Conservation (phyloP, 139 green algal species). For the Chloropicon primus region DNA sequence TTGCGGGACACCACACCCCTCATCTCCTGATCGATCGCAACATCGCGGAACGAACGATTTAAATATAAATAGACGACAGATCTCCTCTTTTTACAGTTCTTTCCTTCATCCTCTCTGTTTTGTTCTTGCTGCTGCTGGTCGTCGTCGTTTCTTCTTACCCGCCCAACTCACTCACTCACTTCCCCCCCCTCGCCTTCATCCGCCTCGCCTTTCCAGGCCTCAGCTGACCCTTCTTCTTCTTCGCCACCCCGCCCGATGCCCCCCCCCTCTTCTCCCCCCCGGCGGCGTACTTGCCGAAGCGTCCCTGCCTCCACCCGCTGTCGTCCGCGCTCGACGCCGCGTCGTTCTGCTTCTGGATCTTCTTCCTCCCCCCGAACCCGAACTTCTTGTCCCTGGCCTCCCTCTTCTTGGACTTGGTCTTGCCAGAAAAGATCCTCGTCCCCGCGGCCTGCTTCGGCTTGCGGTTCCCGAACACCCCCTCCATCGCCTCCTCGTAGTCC, state of each 20-base stretch:
- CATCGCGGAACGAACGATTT: no score
- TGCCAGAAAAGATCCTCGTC: neutral
- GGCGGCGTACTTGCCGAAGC: constrained; percentile 1
- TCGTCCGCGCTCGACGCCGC: neutral
- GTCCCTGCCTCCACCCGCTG: neutral
- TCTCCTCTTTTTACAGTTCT: no score
- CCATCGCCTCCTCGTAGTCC: neutral
- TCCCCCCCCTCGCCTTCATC: neutral
- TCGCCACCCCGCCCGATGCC: neutral
- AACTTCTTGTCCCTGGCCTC: neutral
- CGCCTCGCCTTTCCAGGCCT: neutral
- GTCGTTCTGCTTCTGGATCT: neutral
- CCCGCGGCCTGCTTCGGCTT: neutral
- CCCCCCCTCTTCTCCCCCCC: constrained; percentile 2
- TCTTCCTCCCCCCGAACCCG: neutral
- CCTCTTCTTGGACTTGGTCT: neutral
- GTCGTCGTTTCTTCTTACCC: no score
- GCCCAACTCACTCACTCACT: no score
- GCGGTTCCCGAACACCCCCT: neutral
- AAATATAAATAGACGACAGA: no score
- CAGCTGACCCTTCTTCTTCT: neutral
- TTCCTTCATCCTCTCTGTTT: neutral
- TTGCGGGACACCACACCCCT: no score
- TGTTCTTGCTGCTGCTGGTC: neutral
- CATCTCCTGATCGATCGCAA: no score